Evolutionary conservation across 768 basidiomycete genomes (phyloP), one percentile per base, ranked within the genome.

Genomic region (Pleurotus citrinopileatus): DNA sequence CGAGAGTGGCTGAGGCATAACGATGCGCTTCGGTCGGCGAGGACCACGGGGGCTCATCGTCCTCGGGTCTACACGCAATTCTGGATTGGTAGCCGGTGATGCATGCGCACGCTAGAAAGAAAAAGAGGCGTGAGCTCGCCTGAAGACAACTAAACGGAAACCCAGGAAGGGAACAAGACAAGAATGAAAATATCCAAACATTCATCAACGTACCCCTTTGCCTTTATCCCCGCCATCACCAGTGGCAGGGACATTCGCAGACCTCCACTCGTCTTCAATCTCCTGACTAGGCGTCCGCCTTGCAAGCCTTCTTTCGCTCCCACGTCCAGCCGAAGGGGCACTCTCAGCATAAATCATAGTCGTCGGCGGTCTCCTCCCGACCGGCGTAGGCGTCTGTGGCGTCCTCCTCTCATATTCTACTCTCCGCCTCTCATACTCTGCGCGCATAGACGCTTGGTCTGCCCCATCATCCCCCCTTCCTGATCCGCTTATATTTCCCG

Each of bases 181-280:
- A 6, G 27, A 28, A 17, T 22, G 20, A 26, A 5, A 47, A 47
- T n/a, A n/a, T n/a, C n/a, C n/a, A n/a, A n/a, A n/a, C n/a, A n/a
- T n/a, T n/a, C n/a, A 12, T 37, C 34, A 50, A 37, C 48, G 29
- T 37, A 50, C 48, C 22, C 20, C 29, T 38, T 50, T 50, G 3
- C 48, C 48, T 50, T 50, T 50, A 4, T 20, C 12, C 4, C n/a
- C 27, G 20, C 15, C 29, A 17, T 13, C 32, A n/a, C 10, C 12
- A 34, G 23, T 20, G 48, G n/a, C 25, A 13, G 48, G n/a, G n/a
- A n/a, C 34, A 7, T 50, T 50, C 2, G 48, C 34, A 7, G 32
- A 10, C 15, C 48, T 20, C 48, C 48, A 50, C 29, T 50, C 32
- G n/a, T 50, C 48, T 50, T 20, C n/a, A 22, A 50, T 50, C 48